Percentiles rank a stretch among this genome's conserved stretches.
Evolutionary conservation across 2,329 filamentous ascomycete genomes (phyloP).

Genomic region (Anisogramma anomala): DNA sequence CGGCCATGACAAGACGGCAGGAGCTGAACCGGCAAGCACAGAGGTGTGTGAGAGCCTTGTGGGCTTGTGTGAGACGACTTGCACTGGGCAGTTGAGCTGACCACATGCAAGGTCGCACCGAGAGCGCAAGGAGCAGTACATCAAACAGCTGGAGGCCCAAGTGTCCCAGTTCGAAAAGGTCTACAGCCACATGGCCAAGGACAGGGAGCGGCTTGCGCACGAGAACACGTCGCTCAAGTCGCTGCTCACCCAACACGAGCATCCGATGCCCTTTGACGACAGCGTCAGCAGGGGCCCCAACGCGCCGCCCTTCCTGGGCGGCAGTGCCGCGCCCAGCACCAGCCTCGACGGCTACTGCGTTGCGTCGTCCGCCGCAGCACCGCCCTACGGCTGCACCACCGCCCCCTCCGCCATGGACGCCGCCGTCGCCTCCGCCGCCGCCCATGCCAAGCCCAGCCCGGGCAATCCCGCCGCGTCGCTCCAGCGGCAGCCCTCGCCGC

Average conservation of each 20-base stretch:
- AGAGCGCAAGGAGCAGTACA: slow-evolving; percentile 91
- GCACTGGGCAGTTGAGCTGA: slow-evolving; percentile 6
- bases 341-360: no score
- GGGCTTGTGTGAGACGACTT: not conserved
- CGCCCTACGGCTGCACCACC: no score
- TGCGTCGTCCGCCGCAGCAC: no score
- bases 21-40: slow-evolving; percentile 94
- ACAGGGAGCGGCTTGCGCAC: slow-evolving; percentile 62
- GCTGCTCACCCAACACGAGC: slow-evolving; percentile 42
- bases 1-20: slow-evolving; percentile 80
- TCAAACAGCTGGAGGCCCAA: slow-evolving; percentile 86
- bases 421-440: no score
- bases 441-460: no score
- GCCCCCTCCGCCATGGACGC: no score
- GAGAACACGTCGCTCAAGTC: slow-evolving; percentile 68
- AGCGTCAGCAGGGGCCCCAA: no score
- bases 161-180: slow-evolving; percentile 84
- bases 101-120: slow-evolving; percentile 66
- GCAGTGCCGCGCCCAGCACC: no score
- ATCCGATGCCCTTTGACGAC: slow-evolving; percentile 25
- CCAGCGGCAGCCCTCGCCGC: no score
- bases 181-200: slow-evolving; percentile 57
- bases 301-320: no score
- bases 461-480: no score
- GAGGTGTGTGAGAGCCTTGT: slow-evolving; percentile 45